Base-by-base conservation (phyloP, 257 asterid genomes). In the Fraxinus americana region DNA sequence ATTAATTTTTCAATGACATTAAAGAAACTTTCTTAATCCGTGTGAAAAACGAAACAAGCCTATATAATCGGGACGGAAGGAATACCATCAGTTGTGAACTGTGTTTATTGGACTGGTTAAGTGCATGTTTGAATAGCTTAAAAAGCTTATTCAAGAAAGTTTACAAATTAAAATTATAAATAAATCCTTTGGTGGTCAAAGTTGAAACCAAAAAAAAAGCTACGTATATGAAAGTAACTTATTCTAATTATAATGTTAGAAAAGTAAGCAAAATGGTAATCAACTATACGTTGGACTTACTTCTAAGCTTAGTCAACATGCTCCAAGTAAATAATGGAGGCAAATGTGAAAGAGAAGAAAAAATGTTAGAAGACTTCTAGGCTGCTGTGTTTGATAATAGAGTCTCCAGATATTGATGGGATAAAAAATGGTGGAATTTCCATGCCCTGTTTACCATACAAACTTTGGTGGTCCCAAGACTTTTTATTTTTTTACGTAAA, bases 401-500 rank as follows among this genome's bases (percentile, higher is more conserved):
- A 85, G 77, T 87, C 84, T 86, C 84, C 75, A 75, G 86, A 78
- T 81, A 69, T 50, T 80, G 88, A 78, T 77, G 73, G 79, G 32
- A 77, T 30, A 77, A 72, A 86, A 83, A 77, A 75, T 69, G 34
- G 68, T 23, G 50, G 54, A 76, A 59, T 69, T 80, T 79, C 73
- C 70, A 80, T 67, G 69, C 73, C 73, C 74, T 52, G 77, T 85
- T 82, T 38, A 76, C 82, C 68, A 78, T 78, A 80, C 76, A 78
- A 74, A 77, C 59, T 41, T 59, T 75, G 78, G 52, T 78, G 88
- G 91, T 88, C 90, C 92, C 94, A 84, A 84, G 73, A 74, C 67
- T 34, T 85, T 74, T 32, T 32, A 32, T 63, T 74, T 78, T 78
- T 79, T 87, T 36, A 67, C 81, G 87, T 85, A 82, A 83, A 83